These are phyloP conservation scores for Trichoderma pleuroti DNA, from an alignment of 2,329 filamentous ascomycete genomes.

Conservation along the genomic window DNA sequence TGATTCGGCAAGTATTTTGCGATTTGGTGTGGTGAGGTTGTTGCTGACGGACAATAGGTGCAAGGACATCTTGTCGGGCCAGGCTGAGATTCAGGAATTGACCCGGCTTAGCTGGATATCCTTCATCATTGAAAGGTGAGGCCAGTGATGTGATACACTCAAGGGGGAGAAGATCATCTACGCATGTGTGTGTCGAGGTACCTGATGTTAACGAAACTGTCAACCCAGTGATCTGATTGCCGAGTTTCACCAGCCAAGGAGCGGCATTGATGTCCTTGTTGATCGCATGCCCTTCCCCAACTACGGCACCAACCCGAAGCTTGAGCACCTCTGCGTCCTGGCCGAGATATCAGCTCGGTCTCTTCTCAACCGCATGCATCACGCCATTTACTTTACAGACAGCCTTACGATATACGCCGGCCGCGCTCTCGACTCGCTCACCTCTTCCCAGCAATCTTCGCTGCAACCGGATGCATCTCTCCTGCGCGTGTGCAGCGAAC, in stretches of 20 bases:
- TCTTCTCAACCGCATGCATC: constrained; percentile 28
- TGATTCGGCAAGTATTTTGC: constrained; percentile 16
- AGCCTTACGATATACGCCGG: constrained; percentile 21
- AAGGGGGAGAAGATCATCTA: too few species aligned
- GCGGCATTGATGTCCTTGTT: constrained; percentile 27
- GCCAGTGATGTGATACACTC: neutral
- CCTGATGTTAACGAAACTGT: neutral
- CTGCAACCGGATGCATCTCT: constrained; percentile 20
- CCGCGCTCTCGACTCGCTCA: constrained; percentile 12
- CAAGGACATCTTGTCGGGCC: constrained; percentile 15
- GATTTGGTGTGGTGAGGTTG: neutral
- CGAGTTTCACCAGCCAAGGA: constrained; percentile 27
- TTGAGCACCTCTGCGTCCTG: constrained; percentile 22
- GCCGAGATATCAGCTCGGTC: constrained; percentile 24
- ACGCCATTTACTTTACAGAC: constrained; percentile 24
- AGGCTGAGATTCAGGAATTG: constrained; percentile 21
- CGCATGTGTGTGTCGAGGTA: neutral
- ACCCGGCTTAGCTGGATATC: constrained; percentile 27
- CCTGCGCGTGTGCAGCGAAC: constrained; percentile 23
- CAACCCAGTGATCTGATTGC: constrained; percentile 24
- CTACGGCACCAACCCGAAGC: constrained; percentile 21
- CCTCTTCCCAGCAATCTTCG: neutral
- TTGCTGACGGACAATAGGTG: constrained; percentile 2
- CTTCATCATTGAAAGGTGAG: constrained; percentile 28
- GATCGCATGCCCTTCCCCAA: constrained; percentile 27